A percentile compares a stretch with the other conserved stretches of the same genome.
These are phyloP conservation scores for Ogataea nakhonphanomensis DNA, from an alignment of 805 yeast species.

Conservation along the genomic window DNA sequence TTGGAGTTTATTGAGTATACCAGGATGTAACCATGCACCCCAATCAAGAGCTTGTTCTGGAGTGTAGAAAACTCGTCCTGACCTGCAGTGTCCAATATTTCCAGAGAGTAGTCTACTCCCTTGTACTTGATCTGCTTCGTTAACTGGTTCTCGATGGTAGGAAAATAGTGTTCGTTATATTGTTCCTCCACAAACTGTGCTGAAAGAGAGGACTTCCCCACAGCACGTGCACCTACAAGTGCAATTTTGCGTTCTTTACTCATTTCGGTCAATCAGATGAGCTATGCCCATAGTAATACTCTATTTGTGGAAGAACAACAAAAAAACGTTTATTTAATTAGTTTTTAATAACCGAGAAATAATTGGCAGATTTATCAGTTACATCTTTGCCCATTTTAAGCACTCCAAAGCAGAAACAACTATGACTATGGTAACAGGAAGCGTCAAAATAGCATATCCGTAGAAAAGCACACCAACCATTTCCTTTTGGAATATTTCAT, in stretches of 20 bases:
- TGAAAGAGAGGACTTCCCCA: constrained; percentile 83
- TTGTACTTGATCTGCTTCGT: constrained; percentile 64
- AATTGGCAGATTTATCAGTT: constrained; percentile 6
- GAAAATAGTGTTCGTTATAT: constrained; percentile 85
- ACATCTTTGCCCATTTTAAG: constrained; percentile 34
- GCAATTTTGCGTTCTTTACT: constrained; percentile 69
- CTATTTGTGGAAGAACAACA: neutral
- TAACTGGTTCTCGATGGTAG: constrained; percentile 86
- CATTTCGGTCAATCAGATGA: constrained; percentile 12
- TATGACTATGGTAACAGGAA: constrained; percentile 71
- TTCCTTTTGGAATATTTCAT: constrained; percentile 71
- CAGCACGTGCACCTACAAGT: constrained; percentile 83
- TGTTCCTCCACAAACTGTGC: constrained; percentile 85
- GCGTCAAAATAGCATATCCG: constrained; percentile 74
- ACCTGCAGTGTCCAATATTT: constrained; percentile 89
- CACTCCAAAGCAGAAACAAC: constrained; percentile 66
- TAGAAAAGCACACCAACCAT: constrained; percentile 81
- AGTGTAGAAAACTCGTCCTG: constrained; percentile 85
- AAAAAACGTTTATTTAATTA: neutral
- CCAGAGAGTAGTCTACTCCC: constrained; percentile 74
- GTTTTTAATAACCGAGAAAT: neutral
- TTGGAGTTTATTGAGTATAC: constrained; percentile 80
- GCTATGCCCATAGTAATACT: neutral
- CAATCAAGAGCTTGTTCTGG: constrained; percentile 73
- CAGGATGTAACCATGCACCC: constrained; percentile 78